These are phyloP conservation scores for Coemansia sp. DNA, from an alignment of 192 early-diverging fungal species.

Conservation along the genomic window DNA sequence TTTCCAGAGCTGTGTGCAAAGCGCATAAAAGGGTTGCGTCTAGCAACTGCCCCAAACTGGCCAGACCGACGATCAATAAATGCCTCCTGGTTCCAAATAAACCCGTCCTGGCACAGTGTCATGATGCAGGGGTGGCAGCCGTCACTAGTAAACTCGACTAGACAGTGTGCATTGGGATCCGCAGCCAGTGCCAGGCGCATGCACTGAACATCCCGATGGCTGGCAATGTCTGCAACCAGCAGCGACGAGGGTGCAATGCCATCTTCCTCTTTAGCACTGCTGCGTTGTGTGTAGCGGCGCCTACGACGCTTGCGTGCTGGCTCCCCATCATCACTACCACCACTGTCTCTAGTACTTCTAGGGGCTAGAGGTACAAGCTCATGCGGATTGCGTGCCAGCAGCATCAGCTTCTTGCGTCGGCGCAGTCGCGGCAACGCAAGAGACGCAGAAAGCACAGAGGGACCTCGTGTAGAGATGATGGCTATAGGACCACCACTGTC, in stretches of 20 bases:
- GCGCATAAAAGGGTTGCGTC: constrained; percentile 38
- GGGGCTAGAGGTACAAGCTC: background rate
- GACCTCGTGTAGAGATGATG: constrained; percentile 38
- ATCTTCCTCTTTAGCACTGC: background rate
- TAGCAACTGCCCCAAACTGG: constrained; percentile 22
- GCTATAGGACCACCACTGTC: constrained; percentile 12
- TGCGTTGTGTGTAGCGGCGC: background rate
- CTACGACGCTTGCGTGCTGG: constrained; percentile 2
- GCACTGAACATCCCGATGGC: constrained; percentile 10
- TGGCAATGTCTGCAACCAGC: constrained; percentile 22
- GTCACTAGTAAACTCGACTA: constrained; percentile 26
- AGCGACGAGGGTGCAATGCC: constrained; percentile 7
- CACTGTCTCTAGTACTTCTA: background rate
- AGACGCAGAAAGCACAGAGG: constrained; percentile 30
- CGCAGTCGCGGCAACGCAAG: constrained; percentile 21
- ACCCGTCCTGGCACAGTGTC: constrained; percentile 42
- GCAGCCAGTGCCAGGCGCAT: constrained; percentile 23
- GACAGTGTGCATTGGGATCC: constrained; percentile 27
- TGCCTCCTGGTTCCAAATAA: constrained; percentile 44
- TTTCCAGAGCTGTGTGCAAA: background rate
- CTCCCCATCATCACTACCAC: background rate
- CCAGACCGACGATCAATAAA: constrained; percentile 24
- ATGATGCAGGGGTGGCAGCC: constrained; percentile 20
- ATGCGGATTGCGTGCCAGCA: constrained; percentile 23
- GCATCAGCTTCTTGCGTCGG: constrained; percentile 13